Percentiles rank a stretch among this genome's conserved stretches.
Evolutionary conservation across 192 early-diverging fungal genomes (phyloP).

Genomic region (Backusella parvicylindrica): DNA sequence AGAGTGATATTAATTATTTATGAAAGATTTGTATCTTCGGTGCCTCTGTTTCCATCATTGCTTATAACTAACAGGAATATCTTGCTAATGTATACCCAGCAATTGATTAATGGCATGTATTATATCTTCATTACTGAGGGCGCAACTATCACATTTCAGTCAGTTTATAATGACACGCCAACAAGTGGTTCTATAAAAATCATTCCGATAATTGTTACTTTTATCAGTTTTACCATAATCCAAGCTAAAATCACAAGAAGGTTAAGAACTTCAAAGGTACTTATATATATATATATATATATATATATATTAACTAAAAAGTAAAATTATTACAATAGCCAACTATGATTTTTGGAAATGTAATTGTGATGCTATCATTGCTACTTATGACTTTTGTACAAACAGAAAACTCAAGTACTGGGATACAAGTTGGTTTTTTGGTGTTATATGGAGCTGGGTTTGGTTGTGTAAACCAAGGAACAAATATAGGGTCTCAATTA

Average conservation of each 20-base stretch:
- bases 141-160: not conserved
- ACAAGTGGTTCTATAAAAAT: not conserved
- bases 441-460: not conserved
- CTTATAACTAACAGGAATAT: not conserved
- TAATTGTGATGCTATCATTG: not conserved
- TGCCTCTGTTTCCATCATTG: not conserved
- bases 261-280: not conserved
- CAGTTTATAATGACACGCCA: not conserved
- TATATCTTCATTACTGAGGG: not conserved
- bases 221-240: not conserved
- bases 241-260: not conserved
- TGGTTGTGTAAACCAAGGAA: not conserved
- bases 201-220: not conserved
- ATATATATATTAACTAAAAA: too few relatives aligned
- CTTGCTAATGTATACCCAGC: not conserved
- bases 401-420: not conserved
- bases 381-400: not conserved
- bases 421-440: not conserved
- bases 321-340: not conserved
- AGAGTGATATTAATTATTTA: not conserved
- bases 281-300: too few relatives aligned
- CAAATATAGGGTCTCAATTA: not conserved
- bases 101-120: not conserved
- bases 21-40: not conserved
- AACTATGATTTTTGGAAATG: not conserved